Base-by-base conservation (phyloP, 2,329 filamentous ascomycete species). In the Talaromyces amestolkiae region DNA sequence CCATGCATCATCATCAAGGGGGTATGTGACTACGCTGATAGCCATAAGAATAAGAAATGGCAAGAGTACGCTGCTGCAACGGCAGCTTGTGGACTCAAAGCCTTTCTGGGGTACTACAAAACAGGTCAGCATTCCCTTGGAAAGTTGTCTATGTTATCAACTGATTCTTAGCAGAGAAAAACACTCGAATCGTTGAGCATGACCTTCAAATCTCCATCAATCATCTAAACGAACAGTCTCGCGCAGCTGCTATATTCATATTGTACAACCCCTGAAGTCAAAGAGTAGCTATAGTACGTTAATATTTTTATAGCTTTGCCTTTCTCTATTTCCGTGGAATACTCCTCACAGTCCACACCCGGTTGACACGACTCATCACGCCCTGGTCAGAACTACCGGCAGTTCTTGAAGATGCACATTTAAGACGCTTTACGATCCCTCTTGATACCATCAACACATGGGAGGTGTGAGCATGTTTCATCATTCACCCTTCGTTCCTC, bases 1-100 rank as follows among this genome's bases (percentile, higher is more conserved):
- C 77, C 79, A 0, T 77, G 76, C 1, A 64, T 81, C 1, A 68
- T 80, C 0, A 73, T 81, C 51, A 79, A 79, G n/a, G 77, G 76
- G 0, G 76, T 80, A 0, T 80, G 62, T 51, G 62, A 74, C 31
- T 76, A 80, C 77, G 56, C 70, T 73, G 8, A 78, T 79, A 65
- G 73, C 69, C 1, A 78, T 54, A 78, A 78, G 67, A 73, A 74
- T 39, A 73, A 79, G 19, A 33, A 37, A 3, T 79, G 76, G 77
- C 75, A 78, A 27, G 37, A 45, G 0, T 78, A 76, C 63, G 75
- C 77, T 0, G 76, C 70, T 2, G 71, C 66, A 10, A 72, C 66
- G 7, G 76, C 69, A 11, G 75, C 74, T 3, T 74, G 72, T 2
- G 71, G 53, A 19, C 31, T 68, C n/a, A 70, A 70, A 37, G 19